Conservation (phyloP, 2,329 filamentous ascomycete species). For the Thielaviopsis populi region DNA sequence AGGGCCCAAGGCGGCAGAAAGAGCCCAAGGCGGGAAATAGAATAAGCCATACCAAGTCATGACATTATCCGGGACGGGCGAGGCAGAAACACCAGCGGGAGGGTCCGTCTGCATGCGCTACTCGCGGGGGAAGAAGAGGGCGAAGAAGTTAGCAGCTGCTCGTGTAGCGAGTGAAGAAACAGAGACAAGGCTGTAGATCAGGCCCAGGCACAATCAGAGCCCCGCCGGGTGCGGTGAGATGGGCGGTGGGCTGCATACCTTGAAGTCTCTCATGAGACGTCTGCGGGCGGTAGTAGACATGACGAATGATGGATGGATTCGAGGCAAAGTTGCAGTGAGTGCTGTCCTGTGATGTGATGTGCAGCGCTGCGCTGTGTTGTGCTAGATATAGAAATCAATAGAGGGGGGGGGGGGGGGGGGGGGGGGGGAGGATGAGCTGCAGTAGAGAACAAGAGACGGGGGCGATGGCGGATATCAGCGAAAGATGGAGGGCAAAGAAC, state of each 20-base stretch:
- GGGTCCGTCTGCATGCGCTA: conserved; percentile 99
- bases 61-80: conserved; percentile 88
- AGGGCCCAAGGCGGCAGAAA: neutral
- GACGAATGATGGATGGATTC: conserved; percentile 15
- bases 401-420: neutral
- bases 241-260: conserved; percentile 43
- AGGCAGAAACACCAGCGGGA: conserved; percentile 89
- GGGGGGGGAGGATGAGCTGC: neutral
- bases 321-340: neutral
- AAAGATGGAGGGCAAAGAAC: neutral
- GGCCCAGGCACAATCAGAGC: neutral
- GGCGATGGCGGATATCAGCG: neutral
- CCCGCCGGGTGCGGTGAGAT: no score
- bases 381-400: neutral
- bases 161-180: neutral
- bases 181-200: neutral
- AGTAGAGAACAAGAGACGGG: neutral
- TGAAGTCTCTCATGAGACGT: conserved; percentile 98
- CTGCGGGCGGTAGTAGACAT: conserved; percentile 88
- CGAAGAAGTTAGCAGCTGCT: conserved; percentile 16
- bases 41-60: conserved; percentile 66
- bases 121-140: neutral
- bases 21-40: neutral
- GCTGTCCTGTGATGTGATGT: neutral
- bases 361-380: no score